Percentiles rank a stretch among this genome's conserved stretches.
phyloP scores from a whole-genome alignment of 495 filamentous ascomycete genomes.

The Bacidia rubella region DNA sequence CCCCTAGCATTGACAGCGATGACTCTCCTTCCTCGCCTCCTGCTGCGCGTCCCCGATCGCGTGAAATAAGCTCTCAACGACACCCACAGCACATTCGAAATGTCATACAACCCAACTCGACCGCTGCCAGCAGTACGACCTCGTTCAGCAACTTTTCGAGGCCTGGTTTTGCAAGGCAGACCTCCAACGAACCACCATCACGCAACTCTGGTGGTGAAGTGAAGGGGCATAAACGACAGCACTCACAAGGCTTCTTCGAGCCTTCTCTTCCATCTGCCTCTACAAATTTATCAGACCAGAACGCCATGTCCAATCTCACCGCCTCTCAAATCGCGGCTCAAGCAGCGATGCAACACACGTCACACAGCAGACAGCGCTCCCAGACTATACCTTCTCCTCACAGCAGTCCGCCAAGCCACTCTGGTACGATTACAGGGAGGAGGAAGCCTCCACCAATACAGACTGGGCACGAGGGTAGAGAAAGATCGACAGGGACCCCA shows the following conservation, averaged over 20 bases:
- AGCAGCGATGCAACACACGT: conserved; percentile 66
- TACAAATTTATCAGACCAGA: conserved; percentile 38
- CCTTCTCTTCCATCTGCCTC: conserved; percentile 64
- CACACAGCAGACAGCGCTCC: conserved; percentile 53
- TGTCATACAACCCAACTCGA: conserved; percentile 18
- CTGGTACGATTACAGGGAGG: conserved; percentile 33
- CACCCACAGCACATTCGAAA: conserved; percentile 22
- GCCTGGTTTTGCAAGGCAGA: conserved; percentile 21
- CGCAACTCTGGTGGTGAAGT: conserved; percentile 6
- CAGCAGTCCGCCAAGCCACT: conserved; percentile 20
- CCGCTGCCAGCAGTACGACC: conserved; percentile 16
- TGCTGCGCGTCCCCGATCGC: conserved; percentile 31
- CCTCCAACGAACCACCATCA: conserved; percentile 26
- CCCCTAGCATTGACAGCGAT: conserved; percentile 29
- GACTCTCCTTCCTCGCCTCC: conserved; percentile 34
- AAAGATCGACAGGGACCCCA: conserved; percentile 29
- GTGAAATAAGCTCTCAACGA: conserved; percentile 14
- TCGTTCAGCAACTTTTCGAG: conserved; percentile 22
- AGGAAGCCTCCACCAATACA: conserved; percentile 41
- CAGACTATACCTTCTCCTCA: conserved; percentile 45
- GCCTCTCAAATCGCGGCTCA: conserved; percentile 86
- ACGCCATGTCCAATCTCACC: conserved; percentile 37
- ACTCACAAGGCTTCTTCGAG: conserved; percentile 84
- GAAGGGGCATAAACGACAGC: conserved; percentile 40
- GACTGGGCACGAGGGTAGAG: conserved; percentile 28